Evolutionary conservation across 257 asterid genomes (phyloP), one percentile per base, ranked within the genome.

Genomic region (Sherardia arvensis): DNA sequence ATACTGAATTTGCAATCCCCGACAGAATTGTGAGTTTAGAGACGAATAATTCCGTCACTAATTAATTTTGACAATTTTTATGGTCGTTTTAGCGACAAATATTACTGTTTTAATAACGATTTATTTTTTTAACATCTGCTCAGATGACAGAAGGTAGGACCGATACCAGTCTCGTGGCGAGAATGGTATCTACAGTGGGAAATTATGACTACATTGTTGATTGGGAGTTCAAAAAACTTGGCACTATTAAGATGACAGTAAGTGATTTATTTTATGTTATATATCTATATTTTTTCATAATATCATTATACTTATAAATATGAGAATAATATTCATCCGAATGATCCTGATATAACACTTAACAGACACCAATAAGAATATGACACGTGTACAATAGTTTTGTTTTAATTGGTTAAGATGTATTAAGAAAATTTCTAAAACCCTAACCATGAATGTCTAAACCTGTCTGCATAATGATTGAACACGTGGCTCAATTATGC

Each of bases 131-230:
- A 9, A 40, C n/a, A 11, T 40, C 14, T 40, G n/a, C 20, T 15
- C 48, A 40, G n/a, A 40, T 40, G 12, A 40, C 48, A 11, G 48
- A 40, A 40, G 48, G 48, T 40, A 40, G 48, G 48, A 11, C 4
- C 4, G 48, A 40, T 18, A 40, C 48, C n/a, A 40, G 48, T 69
- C 78, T 89, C 33, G 87, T 86, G 32, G 91, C 75, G 66, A 83
- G 93, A 73, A 86, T 74, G 90, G 95, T 86, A 17, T 63, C 90
- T 20, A 66, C 93, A 14, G 81, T 81, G 30, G 86, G 87, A 57
- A 89, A 89, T 53, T 86, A 89, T 53, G 96, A 89, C 76, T 89
- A 86, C 74, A 62, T 83, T 27, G 75, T 85, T 40, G 96, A 89
- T 59, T 89, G 90, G 92, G 96, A 89, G 51, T 79, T 89, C 81